Evolutionary conservation across 2,329 filamentous ascomycete species (phyloP), one percentile per base, ranked within the genome.

Genomic region (Diaporthe longicolla): DNA sequence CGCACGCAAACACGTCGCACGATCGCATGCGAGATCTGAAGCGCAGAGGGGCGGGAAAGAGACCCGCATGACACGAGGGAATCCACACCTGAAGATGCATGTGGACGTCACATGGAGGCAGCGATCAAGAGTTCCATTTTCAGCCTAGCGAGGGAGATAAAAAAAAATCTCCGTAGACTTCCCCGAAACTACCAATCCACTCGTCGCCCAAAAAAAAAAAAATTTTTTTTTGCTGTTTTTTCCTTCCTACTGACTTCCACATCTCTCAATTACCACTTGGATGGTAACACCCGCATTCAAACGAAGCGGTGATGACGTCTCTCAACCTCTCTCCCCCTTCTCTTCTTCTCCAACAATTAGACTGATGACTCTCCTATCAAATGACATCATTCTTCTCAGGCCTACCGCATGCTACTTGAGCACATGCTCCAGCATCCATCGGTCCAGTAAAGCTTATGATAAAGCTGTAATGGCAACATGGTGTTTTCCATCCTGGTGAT

Each of bases 31-130:
- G 19, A 68, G 63, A 54, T 68, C 63, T 54, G 48, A 61, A 71
- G 57, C 50, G 55, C n/a, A 54, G 26, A 48, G 37, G 37, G 37
- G 37, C 37, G 37, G 37, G 9, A 43, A 54, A 17, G 26, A 10
- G 63, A 68, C 63, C 63, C 63, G 59, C 70, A 70, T 74, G 48
- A 61, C 65, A 71, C 71, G 70, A 71, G 17, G 43, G n/a, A 63
- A 71, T 69, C 72, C 72, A 75, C 55, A 69, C 10, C 37, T 59
- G n/a, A 54, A 45, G 35, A 45, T 63, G 61, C 55, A 69, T 40
- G 40, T 32, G 37, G 55, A 69, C 74, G 68, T 75, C 68, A 72
- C 59, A 48, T 69, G 74, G 72, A 70, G 68, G 86, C 43, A 75
- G 71, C 69, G 65, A 76, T 77, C 63, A 73, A 73, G 72, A 70